phyloP scores from a whole-genome alignment of 768 basidiomycete genomes.

The Boletus rubropictus region DNA sequence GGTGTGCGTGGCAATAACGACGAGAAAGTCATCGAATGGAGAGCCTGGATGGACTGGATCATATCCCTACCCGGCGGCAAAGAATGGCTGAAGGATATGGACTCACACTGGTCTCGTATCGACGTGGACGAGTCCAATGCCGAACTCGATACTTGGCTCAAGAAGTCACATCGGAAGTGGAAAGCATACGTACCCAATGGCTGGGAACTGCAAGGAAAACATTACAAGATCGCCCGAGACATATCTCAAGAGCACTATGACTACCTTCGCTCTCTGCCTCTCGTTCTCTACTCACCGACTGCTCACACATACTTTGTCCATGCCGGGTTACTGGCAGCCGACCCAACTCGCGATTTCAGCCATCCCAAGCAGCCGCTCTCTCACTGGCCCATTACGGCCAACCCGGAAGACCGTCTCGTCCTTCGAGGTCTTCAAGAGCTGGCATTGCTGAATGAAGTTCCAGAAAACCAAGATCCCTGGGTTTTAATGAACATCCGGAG shows the following conservation, averaged over 20 bases:
- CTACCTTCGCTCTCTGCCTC: slow-evolving; percentile 74
- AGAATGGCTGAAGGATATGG: slow-evolving; percentile 53
- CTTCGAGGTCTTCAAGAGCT: slow-evolving; percentile 62
- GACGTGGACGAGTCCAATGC: slow-evolving; percentile 23
- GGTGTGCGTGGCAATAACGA: slow-evolving; percentile 96
- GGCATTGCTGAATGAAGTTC: slow-evolving; percentile 58
- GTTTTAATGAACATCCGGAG: slow-evolving; percentile 42
- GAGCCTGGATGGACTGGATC: slow-evolving; percentile 82
- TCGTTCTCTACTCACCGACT: slow-evolving; percentile 67
- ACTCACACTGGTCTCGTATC: slow-evolving; percentile 37
- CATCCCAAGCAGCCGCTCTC: slow-evolving; percentile 67
- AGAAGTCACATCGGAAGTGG: slow-evolving; percentile 37
- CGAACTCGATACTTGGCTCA: slow-evolving; percentile 36
- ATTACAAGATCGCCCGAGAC: slow-evolving; percentile 67
- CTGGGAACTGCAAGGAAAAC: slow-evolving; percentile 72
- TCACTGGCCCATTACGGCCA: slow-evolving; percentile 41
- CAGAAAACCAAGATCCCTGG: slow-evolving; percentile 78
- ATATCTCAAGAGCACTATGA: slow-evolving; percentile 57
- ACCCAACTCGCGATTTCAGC: slow-evolving; percentile 49
- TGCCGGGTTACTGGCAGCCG: slow-evolving; percentile 71
- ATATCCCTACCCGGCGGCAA: slow-evolving; percentile 33
- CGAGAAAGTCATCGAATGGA: slow-evolving; percentile 87
- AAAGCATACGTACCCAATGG: slow-evolving; percentile 51
- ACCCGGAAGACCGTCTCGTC: slow-evolving; percentile 15
- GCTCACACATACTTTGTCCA: slow-evolving; percentile 78